Percentiles rank a stretch among this genome's conserved stretches.
phyloP scores from a whole-genome alignment of 441 rosid species.

The Populus hybrid region DNA sequence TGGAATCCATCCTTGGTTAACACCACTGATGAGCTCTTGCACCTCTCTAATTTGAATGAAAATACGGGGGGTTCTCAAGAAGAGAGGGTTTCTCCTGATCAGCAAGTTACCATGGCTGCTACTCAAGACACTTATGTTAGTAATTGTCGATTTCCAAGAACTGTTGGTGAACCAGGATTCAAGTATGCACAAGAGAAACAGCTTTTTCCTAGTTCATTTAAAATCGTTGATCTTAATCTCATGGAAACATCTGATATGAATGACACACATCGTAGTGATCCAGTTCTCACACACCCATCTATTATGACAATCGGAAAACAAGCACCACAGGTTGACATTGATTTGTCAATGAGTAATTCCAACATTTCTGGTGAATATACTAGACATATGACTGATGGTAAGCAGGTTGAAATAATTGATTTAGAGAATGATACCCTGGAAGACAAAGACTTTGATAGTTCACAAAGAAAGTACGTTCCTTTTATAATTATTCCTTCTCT shows the following conservation, averaged over 20 bases:
- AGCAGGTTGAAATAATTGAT: slow-evolving; percentile 87
- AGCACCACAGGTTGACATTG: slow-evolving; percentile 61
- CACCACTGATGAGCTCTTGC: slow-evolving; percentile 30
- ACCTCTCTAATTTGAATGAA: slow-evolving; percentile 33
- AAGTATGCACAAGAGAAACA: slow-evolving; percentile 68
- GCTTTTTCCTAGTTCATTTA: slow-evolving; percentile 77
- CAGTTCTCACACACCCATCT: slow-evolving; percentile 32
- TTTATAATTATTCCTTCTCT: neutral
- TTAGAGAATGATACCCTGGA: slow-evolving; percentile 71
- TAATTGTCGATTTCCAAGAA: slow-evolving; percentile 30
- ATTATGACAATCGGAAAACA: slow-evolving; percentile 42
- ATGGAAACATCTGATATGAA: slow-evolving; percentile 63
- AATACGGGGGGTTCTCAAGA: slow-evolving; percentile 28
- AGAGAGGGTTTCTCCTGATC: slow-evolving; percentile 32
- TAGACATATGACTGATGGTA: slow-evolving; percentile 46
- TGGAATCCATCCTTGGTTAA: slow-evolving; percentile 54
- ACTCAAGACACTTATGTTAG: slow-evolving; percentile 34
- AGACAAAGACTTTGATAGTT: slow-evolving; percentile 46
- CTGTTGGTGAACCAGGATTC: slow-evolving; percentile 32
- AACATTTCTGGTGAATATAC: slow-evolving; percentile 48
- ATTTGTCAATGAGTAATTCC: slow-evolving; percentile 71
- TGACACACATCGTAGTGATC: slow-evolving; percentile 48
- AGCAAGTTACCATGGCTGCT: slow-evolving; percentile 24
- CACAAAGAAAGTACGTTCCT: slow-evolving; percentile 58
- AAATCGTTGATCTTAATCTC: slow-evolving; percentile 89